These are phyloP conservation scores for Begonia masoniana DNA, from an alignment of 306 rosid genomes.

Conservation along the genomic window DNA sequence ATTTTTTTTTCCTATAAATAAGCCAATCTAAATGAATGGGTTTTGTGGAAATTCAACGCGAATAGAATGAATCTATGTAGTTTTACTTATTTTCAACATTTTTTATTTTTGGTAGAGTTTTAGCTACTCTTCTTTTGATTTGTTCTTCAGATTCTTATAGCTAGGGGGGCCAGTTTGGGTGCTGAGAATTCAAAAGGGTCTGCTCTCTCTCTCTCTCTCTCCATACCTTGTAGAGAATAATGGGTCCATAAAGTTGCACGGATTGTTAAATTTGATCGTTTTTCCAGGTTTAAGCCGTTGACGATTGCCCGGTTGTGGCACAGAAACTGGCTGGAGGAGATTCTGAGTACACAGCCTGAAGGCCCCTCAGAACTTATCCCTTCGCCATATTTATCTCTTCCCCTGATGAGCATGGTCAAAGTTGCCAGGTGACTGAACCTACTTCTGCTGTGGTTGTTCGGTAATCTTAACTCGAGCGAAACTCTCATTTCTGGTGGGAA, in stretches of 20 bases:
- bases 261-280: neutral
- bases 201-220: too few relatives aligned
- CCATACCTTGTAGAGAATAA: too few relatives aligned
- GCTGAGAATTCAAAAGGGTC: conserved; percentile 83
- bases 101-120: conserved; percentile 8
- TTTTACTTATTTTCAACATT: too few relatives aligned
- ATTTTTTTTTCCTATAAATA: too few relatives aligned
- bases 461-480: too few relatives aligned
- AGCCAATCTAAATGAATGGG: too few relatives aligned
- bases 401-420: conserved; percentile 79
- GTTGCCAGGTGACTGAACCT: conserved; percentile 60
- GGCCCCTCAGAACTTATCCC: conserved; percentile 37
- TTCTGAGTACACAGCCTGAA: conserved; percentile 42
- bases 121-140: conserved; percentile 7
- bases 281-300: conserved; percentile 33
- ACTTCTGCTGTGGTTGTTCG: neutral
- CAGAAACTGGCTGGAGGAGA: conserved; percentile 69
- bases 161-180: conserved; percentile 64
- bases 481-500: conserved; percentile 5
- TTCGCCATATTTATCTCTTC: conserved; percentile 72
- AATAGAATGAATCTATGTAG: too few relatives aligned
- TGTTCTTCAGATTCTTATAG: conserved; percentile 61
- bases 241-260: too few relatives aligned
- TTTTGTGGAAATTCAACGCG: too few relatives aligned
- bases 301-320: conserved; percentile 92